phyloP scores from a whole-genome alignment of 345 rosid genomes.

The Arabis hirsuta region DNA sequence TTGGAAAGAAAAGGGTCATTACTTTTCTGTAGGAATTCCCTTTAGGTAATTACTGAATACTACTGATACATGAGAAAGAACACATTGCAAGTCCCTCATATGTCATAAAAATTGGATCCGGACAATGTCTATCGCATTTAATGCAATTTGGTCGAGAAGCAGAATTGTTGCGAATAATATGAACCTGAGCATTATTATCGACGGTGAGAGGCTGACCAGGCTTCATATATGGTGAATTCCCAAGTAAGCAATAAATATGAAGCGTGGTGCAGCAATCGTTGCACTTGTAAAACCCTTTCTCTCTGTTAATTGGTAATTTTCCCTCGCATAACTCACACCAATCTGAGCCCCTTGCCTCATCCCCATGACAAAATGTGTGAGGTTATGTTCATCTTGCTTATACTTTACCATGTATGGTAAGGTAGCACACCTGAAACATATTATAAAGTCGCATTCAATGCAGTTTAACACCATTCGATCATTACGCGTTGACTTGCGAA shows the following conservation, averaged over 20 bases:
- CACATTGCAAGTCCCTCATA: too few relatives aligned
- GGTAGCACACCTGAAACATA: background rate
- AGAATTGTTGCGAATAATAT: background rate
- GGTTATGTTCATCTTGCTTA: conserved; percentile 28
- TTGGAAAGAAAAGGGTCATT: too few relatives aligned
- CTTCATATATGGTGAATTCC: background rate
- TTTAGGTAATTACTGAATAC: too few relatives aligned
- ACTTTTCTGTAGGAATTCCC: too few relatives aligned
- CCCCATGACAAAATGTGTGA: conserved; percentile 1
- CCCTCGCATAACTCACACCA: conserved; percentile 17
- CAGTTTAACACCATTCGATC: background rate
- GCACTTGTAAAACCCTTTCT: conserved; percentile 19
- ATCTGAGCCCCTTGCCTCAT: background rate
- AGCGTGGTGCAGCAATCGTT: conserved; percentile 9
- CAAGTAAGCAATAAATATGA: conserved; percentile 8
- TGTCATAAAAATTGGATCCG: too few relatives aligned
- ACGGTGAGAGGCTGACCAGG: background rate
- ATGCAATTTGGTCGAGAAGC: too few relatives aligned
- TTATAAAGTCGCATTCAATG: conserved; percentile 5
- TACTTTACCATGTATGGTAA: background rate
- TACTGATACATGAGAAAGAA: too few relatives aligned
- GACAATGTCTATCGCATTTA: too few relatives aligned
- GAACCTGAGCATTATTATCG: too few relatives aligned
- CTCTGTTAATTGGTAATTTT: background rate
- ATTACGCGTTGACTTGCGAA: background rate